These are phyloP conservation scores for Krasilnikovozyma curviuscula DNA, from an alignment of 768 basidiomycete genomes.

Conservation along the genomic window DNA sequence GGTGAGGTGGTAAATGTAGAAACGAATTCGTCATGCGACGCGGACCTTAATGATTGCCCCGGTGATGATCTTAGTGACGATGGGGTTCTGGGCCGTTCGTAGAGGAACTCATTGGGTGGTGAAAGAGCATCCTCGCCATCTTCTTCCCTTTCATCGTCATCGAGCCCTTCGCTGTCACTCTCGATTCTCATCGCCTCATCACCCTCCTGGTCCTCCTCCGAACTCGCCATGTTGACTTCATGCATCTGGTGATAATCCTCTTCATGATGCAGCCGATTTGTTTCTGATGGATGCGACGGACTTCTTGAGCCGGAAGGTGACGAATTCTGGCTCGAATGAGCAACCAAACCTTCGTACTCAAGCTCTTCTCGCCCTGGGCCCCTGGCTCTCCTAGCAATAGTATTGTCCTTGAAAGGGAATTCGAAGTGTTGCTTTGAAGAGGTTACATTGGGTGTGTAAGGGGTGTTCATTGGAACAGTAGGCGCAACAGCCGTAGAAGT, in stretches of 20 bases:
- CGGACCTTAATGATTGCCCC: no score
- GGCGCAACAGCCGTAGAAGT: not conserved
- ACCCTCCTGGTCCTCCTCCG: conserved; percentile 15
- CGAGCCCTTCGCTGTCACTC: conserved; percentile 2
- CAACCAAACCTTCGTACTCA: conserved; percentile 9
- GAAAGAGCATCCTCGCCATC: conserved; percentile 16
- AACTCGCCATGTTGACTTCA: conserved; percentile 9
- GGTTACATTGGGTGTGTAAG: not conserved
- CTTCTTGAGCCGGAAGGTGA: no score
- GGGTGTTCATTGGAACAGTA: not conserved
- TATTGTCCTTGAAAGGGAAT: conserved; percentile 22
- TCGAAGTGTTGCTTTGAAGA: conserved; percentile 1
- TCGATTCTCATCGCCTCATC: no score
- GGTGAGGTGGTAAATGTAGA: no score
- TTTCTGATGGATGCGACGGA: no score
- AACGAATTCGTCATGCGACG: no score
- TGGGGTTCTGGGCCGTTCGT: no score
- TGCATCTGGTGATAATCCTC: not conserved
- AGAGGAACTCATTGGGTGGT: no score
- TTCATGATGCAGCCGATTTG: no score
- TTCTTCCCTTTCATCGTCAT: not conserved
- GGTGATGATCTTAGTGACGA: no score
- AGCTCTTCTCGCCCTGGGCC: conserved; percentile 16
- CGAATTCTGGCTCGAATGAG: no score
- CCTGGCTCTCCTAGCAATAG: conserved; percentile 19